A percentile compares a stretch with the other conserved stretches of the same genome.
These are phyloP conservation scores for Aspergillus carlsbadensis DNA, from an alignment of 495 filamentous ascomycete species.

Conservation along the genomic window DNA sequence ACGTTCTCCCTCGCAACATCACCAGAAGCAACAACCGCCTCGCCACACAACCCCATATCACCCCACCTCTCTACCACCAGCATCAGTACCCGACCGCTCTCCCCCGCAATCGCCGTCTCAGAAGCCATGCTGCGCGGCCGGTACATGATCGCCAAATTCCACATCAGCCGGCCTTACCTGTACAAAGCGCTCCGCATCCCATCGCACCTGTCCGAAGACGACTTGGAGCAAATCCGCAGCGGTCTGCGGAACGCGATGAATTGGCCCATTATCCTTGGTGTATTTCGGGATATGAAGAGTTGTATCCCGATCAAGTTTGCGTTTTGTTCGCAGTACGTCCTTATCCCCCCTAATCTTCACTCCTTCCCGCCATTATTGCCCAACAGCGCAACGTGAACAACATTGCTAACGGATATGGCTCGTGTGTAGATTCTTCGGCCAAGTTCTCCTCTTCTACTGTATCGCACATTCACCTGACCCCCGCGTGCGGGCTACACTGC, in stretches of 20 bases:
- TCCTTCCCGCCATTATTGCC: no score
- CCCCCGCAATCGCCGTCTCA: slow-evolving; percentile 41
- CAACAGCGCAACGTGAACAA: no score
- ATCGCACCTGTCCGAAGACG: slow-evolving; percentile 39
- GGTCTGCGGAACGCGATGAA: slow-evolving; percentile 46
- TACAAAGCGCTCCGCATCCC: slow-evolving; percentile 49
- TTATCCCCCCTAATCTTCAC: no score
- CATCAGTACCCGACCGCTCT: slow-evolving; percentile 25
- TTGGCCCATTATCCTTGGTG: slow-evolving; percentile 43
- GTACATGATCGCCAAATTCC: slow-evolving; percentile 47
- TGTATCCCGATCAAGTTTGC: slow-evolving; percentile 49
- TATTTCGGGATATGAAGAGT: slow-evolving; percentile 48
- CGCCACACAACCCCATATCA: slow-evolving; percentile 12
- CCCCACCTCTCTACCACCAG: slow-evolving; percentile 15
- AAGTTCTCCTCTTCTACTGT: slow-evolving; percentile 47
- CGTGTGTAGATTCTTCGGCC: slow-evolving; percentile 48
- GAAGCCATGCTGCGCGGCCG: slow-evolving; percentile 49
- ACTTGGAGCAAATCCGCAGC: slow-evolving; percentile 43
- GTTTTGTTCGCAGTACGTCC: slow-evolving; percentile 47
- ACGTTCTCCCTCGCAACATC: slow-evolving; percentile 22
- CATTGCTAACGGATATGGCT: not conserved
- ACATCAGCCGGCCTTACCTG: slow-evolving; percentile 48
- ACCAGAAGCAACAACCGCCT: slow-evolving; percentile 26
- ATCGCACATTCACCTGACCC: slow-evolving; percentile 42
- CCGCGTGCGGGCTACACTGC: slow-evolving; percentile 37